Evolutionary conservation across 345 rosid species (phyloP).

Genomic region (Garcia nutans): DNA sequence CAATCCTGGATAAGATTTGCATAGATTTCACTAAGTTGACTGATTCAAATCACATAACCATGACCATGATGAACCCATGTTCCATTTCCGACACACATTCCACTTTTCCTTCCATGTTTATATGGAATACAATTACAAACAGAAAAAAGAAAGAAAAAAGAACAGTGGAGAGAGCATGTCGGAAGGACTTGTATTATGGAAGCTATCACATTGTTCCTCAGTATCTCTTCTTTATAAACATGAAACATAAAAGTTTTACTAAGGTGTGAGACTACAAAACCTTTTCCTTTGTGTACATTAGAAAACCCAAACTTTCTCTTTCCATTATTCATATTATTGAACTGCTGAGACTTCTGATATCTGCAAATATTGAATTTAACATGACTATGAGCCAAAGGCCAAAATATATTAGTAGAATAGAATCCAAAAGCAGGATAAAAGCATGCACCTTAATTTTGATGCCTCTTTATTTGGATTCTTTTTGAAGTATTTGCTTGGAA

Average conservation of each 20-base stretch:
- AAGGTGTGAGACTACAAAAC: conserved; percentile 32
- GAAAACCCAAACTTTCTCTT: conserved; percentile 51
- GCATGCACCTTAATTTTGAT: conserved; percentile 45
- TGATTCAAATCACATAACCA: background rate
- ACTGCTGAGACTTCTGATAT: conserved; percentile 53
- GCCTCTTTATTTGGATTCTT: conserved; percentile 34
- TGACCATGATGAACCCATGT: background rate
- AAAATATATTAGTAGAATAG: conserved; percentile 1
- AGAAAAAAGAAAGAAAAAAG: background rate
- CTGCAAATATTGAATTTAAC: conserved; percentile 38
- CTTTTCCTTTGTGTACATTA: conserved; percentile 45
- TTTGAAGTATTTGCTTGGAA: conserved; percentile 35
- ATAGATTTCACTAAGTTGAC: background rate
- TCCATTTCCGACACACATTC: background rate
- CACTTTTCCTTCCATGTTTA: background rate
- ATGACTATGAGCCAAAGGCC: conserved; percentile 16
- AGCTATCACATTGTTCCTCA: background rate
- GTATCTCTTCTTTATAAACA: background rate
- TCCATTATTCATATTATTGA: conserved; percentile 36
- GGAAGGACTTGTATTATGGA: background rate
- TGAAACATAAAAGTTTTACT: background rate
- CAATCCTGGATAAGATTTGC: conserved; percentile 1
- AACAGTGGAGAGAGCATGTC: background rate
- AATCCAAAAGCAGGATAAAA: conserved; percentile 13
- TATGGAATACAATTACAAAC: background rate